These are phyloP conservation scores for Verticillium isaacii DNA, from an alignment of 2,329 filamentous ascomycete genomes.

Conservation along the genomic window DNA sequence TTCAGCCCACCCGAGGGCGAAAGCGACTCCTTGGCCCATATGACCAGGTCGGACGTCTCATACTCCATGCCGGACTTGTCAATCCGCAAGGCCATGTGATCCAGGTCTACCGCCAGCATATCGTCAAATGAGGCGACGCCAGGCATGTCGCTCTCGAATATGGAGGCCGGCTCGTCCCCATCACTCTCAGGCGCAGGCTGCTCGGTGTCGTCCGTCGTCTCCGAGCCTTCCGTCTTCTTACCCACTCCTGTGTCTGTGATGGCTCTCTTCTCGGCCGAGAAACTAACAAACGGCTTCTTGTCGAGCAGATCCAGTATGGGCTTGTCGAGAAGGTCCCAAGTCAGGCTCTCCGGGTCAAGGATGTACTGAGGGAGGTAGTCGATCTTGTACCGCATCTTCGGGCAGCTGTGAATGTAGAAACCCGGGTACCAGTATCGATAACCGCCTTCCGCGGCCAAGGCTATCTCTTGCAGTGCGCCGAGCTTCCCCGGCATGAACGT, in stretches of 20 bases:
- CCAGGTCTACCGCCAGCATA: slow-evolving; percentile 52
- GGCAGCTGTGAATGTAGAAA: slow-evolving; percentile 76
- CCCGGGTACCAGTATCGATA: slow-evolving; percentile 77
- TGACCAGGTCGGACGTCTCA: slow-evolving; percentile 45
- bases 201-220: slow-evolving; percentile 4
- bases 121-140: slow-evolving; percentile 55
- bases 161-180: slow-evolving; percentile 19
- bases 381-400: slow-evolving; percentile 83
- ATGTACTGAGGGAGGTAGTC: slow-evolving; percentile 73
- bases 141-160: slow-evolving; percentile 62
- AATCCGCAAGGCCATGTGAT: slow-evolving; percentile 51
- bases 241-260: neutral
- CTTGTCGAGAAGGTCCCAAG: slow-evolving; percentile 57
- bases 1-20: slow-evolving; percentile 44
- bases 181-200: slow-evolving; percentile 16
- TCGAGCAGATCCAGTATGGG: slow-evolving; percentile 45
- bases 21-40: slow-evolving; percentile 53
- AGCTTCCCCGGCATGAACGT: slow-evolving; percentile 69
- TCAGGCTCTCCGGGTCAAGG: slow-evolving; percentile 61
- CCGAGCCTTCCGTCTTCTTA: slow-evolving; percentile 17
- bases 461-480: slow-evolving; percentile 68
- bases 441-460: slow-evolving; percentile 61
- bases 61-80: slow-evolving; percentile 31
- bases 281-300: slow-evolving; percentile 50
- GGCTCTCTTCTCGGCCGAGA: slow-evolving; percentile 25